A percentile compares a stretch with the other conserved stretches of the same genome.
Evolutionary conservation across 129 eudicot species (phyloP).

Genomic region (Lactuca saligna): DNA sequence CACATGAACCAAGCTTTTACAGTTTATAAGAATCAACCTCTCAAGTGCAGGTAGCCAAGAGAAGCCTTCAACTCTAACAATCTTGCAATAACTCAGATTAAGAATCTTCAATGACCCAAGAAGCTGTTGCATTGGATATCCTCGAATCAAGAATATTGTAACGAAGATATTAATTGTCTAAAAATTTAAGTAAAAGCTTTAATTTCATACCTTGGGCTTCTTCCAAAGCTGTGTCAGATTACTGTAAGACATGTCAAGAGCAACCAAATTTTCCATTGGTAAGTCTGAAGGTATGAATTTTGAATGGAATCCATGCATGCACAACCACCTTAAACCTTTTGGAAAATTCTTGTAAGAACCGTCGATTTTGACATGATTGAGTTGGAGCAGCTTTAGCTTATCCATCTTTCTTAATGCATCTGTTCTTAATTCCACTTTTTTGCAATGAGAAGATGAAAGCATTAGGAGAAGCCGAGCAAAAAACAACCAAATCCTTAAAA

Average conservation of each 20-base stretch:
- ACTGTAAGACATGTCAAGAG: slow-evolving; percentile 27
- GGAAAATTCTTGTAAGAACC: slow-evolving; percentile 29
- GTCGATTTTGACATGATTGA: slow-evolving; percentile 14
- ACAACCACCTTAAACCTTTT: slow-evolving; percentile 16
- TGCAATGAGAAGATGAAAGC: neutral
- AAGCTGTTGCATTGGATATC: slow-evolving; percentile 17
- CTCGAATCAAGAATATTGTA: neutral
- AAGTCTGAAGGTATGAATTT: slow-evolving; percentile 10
- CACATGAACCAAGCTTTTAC: slow-evolving; percentile 14
- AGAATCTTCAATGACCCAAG: slow-evolving; percentile 19
- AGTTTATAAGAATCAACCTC: neutral
- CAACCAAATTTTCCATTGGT: slow-evolving; percentile 23
- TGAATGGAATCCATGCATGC: slow-evolving; percentile 25
- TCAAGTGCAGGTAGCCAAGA: slow-evolving; percentile 18
- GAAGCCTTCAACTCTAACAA: slow-evolving; percentile 8
- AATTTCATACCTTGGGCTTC: slow-evolving; percentile 14
- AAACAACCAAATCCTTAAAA: no score
- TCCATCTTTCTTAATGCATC: slow-evolving; percentile 21
- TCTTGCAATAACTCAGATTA: slow-evolving; percentile 8
- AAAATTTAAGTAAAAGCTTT: neutral
- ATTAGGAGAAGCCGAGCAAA: neutral
- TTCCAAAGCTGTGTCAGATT: slow-evolving; percentile 15
- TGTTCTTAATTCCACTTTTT: neutral
- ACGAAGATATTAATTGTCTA: neutral
- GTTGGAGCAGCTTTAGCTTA: slow-evolving; percentile 21